Evolutionary conservation across 495 filamentous ascomycete genomes (phyloP).

Genomic region (Penicillium robsamsonii): DNA sequence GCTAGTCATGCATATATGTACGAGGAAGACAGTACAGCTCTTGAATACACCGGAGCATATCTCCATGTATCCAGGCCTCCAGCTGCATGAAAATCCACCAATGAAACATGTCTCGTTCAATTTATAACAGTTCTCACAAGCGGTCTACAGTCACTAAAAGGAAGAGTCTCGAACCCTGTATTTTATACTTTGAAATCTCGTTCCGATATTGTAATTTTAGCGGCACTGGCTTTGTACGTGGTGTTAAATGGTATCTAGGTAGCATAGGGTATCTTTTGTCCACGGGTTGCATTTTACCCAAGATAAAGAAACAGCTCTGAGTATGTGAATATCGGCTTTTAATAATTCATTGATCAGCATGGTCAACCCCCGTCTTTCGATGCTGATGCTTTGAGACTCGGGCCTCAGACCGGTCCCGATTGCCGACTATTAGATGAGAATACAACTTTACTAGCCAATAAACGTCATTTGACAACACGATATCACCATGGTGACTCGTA

Average conservation of each 20-base stretch:
- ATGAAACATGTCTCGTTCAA: not conserved
- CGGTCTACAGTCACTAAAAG: not conserved
- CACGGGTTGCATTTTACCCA: not conserved
- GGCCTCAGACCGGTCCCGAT: not conserved
- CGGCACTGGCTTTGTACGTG: conserved; percentile 1
- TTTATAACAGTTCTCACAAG: not conserved
- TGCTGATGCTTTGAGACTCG: not conserved
- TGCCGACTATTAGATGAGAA: not conserved
- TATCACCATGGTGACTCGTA: not conserved
- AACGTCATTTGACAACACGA: not conserved
- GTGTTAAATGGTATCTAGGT: not conserved
- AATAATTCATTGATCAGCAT: not conserved
- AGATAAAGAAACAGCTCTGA: not conserved
- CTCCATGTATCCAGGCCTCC: not conserved
- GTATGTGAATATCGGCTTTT: not conserved
- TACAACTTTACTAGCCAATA: not conserved
- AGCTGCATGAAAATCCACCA: not conserved
- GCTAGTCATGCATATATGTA: not conserved
- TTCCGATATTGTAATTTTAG: not conserved
- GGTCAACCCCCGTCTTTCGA: not conserved
- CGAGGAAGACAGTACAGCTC: not conserved
- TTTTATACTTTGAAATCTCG: not conserved
- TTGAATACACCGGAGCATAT: not conserved
- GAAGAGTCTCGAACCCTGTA: not conserved
- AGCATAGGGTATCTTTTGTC: not conserved